Evolutionary conservation across 139 green algal genomes (phyloP), one percentile per base, ranked within the genome.

Genomic region (Astrephomene gubernaculifera): DNA sequence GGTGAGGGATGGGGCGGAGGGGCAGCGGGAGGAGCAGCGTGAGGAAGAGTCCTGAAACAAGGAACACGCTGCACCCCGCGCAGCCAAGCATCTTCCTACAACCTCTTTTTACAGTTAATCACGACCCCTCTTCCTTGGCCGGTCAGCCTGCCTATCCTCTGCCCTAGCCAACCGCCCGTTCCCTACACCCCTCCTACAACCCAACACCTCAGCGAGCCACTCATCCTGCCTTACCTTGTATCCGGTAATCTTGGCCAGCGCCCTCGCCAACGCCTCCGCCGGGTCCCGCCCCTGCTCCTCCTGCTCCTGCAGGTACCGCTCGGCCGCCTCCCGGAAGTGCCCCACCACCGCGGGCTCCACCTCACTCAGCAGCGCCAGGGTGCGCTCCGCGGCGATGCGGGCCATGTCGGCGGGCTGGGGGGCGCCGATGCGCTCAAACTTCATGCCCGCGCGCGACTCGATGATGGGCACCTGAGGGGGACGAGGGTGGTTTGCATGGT

Each of bases 381-480:
- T 94, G 4, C 94, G 85, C 61, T 96, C 89, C 12, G 94, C 95
- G 12, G 95, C 90, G 33, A 95, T 92, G 45, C 33, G 60, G 1
- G 96, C 97, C 91, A 99, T 98, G 87, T 99, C 96, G 8, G 89
- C 79, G 0, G 97, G 94, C 91, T 98, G 96, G 1, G 97, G 97
- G 33, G 96, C 93, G 33, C 94, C 94, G 21, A 99, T 94, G 69
- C 97, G 93, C 89, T 98, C 88, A 82, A 89, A 92, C 81, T 92
- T 91, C 84, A 89, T 89, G 67, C 64, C 53, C 5, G 71, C 84
- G 25, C 45, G 49, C 27, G 29, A 45, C 84, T 88, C 84, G 19
- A 88, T 88, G 64, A 89, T 88, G 61, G 87, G 36, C 33, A 87
- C 57, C 76, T 83, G 60, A 61, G 70, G 39, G 41, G 9, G 70